Evolutionary conservation across 2,329 filamentous ascomycete species (phyloP).

Genomic region (Orbilia javanica): DNA sequence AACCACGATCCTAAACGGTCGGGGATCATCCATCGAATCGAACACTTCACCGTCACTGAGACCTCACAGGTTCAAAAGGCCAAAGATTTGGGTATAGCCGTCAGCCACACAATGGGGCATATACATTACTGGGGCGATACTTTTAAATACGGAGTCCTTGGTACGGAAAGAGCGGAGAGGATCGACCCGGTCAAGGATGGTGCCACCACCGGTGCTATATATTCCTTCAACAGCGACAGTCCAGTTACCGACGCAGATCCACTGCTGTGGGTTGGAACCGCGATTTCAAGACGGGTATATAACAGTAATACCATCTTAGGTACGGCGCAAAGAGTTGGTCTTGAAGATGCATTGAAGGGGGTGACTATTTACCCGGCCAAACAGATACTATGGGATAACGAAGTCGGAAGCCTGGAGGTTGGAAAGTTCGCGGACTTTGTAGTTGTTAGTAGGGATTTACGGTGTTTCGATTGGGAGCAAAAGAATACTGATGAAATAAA

Average conservation of each 20-base stretch:
- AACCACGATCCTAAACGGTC: not conserved
- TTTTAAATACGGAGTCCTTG: conserved; percentile 32
- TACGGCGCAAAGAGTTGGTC: conserved; percentile 21
- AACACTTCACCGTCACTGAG: conserved; percentile 51
- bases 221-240: conserved; percentile 56
- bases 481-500: conserved; percentile 12
- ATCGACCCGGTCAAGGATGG: conserved; percentile 48
- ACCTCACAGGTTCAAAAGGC: conserved; percentile 11
- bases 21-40: conserved; percentile 40
- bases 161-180: conserved; percentile 26
- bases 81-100: conserved; percentile 19
- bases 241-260: conserved; percentile 49
- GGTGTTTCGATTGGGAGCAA: conserved; percentile 37
- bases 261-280: conserved; percentile 46
- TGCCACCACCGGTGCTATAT: conserved; percentile 10
- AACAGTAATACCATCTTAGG: conserved; percentile 31
- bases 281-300: conserved; percentile 48
- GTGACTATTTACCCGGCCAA: conserved; percentile 39
- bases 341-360: conserved; percentile 37
- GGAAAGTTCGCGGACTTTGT: conserved; percentile 51
- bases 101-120: conserved; percentile 53
- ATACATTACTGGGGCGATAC: conserved; percentile 49
- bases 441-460: conserved; percentile 27
- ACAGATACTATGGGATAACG: conserved; percentile 29
- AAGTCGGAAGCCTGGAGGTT: conserved; percentile 35